Base-by-base conservation (phyloP, 306 rosid genomes). In the Glycine tomentella region DNA sequence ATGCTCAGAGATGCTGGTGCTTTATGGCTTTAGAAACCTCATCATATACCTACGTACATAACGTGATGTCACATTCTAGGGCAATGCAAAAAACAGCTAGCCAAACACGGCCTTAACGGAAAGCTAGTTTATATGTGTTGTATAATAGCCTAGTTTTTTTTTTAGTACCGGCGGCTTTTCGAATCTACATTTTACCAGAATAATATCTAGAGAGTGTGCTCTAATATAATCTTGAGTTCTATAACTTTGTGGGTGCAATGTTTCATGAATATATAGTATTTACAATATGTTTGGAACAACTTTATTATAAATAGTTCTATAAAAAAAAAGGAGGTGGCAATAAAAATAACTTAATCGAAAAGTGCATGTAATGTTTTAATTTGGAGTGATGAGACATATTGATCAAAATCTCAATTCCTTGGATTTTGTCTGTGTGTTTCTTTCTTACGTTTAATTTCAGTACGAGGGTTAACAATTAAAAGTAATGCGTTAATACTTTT, bases 1-100 rank as follows among this genome's bases (percentile, higher is more conserved):
- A 85, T 95, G 93, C 98, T 95, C 55, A 88, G 84, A 83, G 98
- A 93, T 74, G 99, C 98, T 2, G 99, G 99, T 15, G 99, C 99
- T 12, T 59, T 95, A 0, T 95, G 99, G 99, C 96, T 95, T 36
- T 95, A 71, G 79, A 36, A 9, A 68, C 8, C 8, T 8, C n/a
- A 38, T 10, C 31, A 25, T 25, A 25, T 25, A 13, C 49, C 25
- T 56, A 56, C 63, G 63, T 56, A 9, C 36, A 20, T 20, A 25
- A 38, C 1, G 17, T 63, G 20, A n/a, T 9, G 13, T 80, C 4
- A 17, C 17, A 17, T 80, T 72, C 67, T 17, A 68, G 58, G 16
- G 9, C 62, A 52, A 77, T 42, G 81, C 73, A 31, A 62, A 68
- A n/a, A 11, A 0, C 38, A 36, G 44, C 44, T 38, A 38, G 44